These are phyloP conservation scores for Acrodontium crateriforme DNA, from an alignment of 2,329 filamentous ascomycete genomes.

Conservation along the genomic window DNA sequence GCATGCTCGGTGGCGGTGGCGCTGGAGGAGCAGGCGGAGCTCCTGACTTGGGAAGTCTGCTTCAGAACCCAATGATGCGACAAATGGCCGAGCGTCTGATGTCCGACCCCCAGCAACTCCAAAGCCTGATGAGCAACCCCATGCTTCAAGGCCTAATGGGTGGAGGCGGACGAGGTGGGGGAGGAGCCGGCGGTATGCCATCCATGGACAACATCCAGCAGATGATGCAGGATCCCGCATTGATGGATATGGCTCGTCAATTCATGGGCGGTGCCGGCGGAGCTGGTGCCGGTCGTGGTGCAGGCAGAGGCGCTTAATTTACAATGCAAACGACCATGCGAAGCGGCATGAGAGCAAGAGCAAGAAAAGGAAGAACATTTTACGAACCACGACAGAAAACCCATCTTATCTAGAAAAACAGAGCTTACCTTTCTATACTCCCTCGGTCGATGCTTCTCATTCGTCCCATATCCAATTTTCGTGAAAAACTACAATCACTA, in stretches of 20 bases:
- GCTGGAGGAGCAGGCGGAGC: conserved; percentile 59
- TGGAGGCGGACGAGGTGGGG: conserved; percentile 26
- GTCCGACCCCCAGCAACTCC: conserved; percentile 89
- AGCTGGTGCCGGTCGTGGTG: conserved; percentile 12
- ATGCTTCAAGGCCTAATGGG: conserved; percentile 76
- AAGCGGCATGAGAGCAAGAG: no score
- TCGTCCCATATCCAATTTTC: no score
- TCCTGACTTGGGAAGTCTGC: conserved; percentile 75
- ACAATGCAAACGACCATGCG: no score
- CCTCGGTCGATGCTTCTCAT: no score
- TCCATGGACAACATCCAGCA: conserved; percentile 66
- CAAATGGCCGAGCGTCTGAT: conserved; percentile 95
- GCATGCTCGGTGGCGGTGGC: conserved; percentile 43
- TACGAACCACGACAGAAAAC: no score
- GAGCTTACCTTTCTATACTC: no score
- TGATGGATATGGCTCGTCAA: conserved; percentile 74
- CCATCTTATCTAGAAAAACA: no score
- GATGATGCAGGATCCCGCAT: conserved; percentile 82
- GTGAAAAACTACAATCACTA: no score
- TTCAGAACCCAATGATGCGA: conserved; percentile 97
- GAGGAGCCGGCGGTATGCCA: conserved; percentile 66
- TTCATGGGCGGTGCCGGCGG: conserved; percentile 50
- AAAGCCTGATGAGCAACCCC: conserved; percentile 89
- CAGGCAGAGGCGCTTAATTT: no score
- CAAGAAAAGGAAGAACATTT: no score